phyloP scores from a whole-genome alignment of 2,329 filamentous ascomycete genomes.

The Aureobasidium melanogenum region DNA sequence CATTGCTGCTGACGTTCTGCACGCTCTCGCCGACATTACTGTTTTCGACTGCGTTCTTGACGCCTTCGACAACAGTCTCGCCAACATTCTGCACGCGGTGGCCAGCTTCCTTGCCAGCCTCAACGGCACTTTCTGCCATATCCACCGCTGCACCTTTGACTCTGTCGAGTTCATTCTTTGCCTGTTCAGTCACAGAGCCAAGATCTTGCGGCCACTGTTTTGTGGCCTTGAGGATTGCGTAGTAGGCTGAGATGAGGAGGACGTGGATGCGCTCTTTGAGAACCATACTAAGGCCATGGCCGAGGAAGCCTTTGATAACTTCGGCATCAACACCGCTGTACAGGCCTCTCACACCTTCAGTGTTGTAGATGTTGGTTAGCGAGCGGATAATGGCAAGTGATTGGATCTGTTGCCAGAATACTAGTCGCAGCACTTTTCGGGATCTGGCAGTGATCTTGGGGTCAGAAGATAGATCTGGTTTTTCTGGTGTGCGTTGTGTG shows the following conservation, averaged over 20 bases:
- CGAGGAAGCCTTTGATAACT: slow-evolving; percentile 74
- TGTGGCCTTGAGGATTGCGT: slow-evolving; percentile 47
- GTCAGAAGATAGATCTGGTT: slow-evolving; percentile 1
- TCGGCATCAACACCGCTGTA: slow-evolving; percentile 72
- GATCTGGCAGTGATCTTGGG: slow-evolving; percentile 7
- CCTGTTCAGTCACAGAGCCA: slow-evolving; percentile 18
- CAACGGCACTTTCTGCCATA: slow-evolving; percentile 7
- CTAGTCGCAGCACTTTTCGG: slow-evolving; percentile 13
- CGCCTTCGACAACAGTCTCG: slow-evolving; percentile 14
- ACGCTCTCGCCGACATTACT: not conserved
- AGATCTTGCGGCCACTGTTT: slow-evolving; percentile 34
- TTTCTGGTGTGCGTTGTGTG: not conserved
- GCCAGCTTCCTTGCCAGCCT: slow-evolving; percentile 21
- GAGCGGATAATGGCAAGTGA: slow-evolving; percentile 24
- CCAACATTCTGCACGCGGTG: slow-evolving; percentile 24
- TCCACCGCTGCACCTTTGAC: slow-evolving; percentile 10
- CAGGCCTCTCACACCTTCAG: slow-evolving; percentile 58
- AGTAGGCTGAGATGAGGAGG: slow-evolving; percentile 63
- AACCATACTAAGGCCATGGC: slow-evolving; percentile 79
- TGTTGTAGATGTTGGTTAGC: slow-evolving; percentile 24
- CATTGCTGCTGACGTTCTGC: slow-evolving; percentile 15
- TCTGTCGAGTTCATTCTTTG: slow-evolving; percentile 12
- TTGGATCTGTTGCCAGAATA: slow-evolving; percentile 18
- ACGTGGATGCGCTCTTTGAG: slow-evolving; percentile 71
- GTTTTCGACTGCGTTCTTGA: slow-evolving; percentile 3